Evolutionary conservation across 2,329 filamentous ascomycete genomes (phyloP).

Genomic region (Colletotrichum graminicola): DNA sequence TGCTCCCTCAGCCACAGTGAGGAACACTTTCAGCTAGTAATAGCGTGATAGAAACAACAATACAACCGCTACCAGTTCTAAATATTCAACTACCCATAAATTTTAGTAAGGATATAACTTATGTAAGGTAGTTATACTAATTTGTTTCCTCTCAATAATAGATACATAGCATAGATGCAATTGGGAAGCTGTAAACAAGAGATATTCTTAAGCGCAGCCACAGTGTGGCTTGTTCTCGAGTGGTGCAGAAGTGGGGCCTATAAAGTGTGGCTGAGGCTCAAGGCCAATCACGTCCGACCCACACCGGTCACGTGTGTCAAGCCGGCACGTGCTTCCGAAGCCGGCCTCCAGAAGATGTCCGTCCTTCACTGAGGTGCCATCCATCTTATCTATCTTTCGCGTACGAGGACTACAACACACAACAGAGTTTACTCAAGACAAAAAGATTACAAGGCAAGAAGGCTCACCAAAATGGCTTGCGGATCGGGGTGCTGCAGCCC

Average conservation of each 20-base stretch:
- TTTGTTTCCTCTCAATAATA: neutral
- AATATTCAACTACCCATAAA: too few species aligned
- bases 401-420: neutral
- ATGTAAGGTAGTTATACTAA: too few species aligned
- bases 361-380: neutral
- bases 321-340: constrained; percentile 3
- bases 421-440: neutral
- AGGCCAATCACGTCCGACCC: neutral
- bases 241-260: neutral
- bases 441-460: neutral
- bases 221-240: neutral
- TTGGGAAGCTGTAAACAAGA: neutral
- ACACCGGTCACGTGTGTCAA: neutral
- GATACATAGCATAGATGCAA: neutral
- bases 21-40: neutral
- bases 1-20: too few species aligned
- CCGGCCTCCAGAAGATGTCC: neutral
- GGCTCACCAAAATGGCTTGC: constrained; percentile 13
- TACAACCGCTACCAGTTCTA: neutral
- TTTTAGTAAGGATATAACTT: too few species aligned
- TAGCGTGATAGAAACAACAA: neutral
- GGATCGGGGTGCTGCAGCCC: constrained; percentile 30
- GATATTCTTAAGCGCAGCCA: neutral
- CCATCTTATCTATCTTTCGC: neutral
- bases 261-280: neutral